These are phyloP conservation scores for Linum trigynum DNA, from an alignment of 345 rosid genomes.

Conservation along the genomic window DNA sequence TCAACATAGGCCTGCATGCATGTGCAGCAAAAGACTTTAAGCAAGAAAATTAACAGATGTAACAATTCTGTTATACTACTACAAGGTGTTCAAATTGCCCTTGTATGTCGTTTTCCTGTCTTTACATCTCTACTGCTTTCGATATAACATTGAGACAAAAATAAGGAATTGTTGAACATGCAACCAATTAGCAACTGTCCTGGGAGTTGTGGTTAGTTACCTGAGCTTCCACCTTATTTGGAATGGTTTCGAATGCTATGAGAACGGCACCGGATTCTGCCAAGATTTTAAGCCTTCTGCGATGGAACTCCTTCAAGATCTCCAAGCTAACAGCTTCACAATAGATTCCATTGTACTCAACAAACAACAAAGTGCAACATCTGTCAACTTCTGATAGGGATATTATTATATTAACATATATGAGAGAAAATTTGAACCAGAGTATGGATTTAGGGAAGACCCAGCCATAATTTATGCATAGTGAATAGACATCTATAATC, in stretches of 20 bases:
- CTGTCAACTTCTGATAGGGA: not conserved
- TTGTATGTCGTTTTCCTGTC: not conserved
- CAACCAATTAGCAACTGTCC: not conserved
- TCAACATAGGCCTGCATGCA: slow-evolving; percentile 54
- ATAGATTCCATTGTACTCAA: slow-evolving; percentile 42
- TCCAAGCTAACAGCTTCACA: slow-evolving; percentile 50
- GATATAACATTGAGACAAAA: too few relatives aligned
- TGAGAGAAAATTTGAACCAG: too few relatives aligned
- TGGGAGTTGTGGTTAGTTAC: slow-evolving; percentile 18
- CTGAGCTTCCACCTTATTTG: slow-evolving; percentile 84
- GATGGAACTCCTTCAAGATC: slow-evolving; percentile 59
- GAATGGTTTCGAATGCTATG: slow-evolving; percentile 77
- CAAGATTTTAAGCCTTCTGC: slow-evolving; percentile 58
- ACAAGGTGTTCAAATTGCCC: not conserved
- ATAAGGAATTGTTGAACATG: not conserved
- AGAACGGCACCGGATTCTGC: slow-evolving; percentile 63
- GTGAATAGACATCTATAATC: too few relatives aligned
- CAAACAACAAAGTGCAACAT: slow-evolving; percentile 8
- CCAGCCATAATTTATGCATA: too few relatives aligned
- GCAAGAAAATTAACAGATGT: not conserved
- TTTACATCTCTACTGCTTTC: not conserved
- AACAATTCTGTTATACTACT: not conserved
- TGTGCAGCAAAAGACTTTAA: not conserved
- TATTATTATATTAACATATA: too few relatives aligned
- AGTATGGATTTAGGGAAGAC: too few relatives aligned